Base-by-base conservation (phyloP, 202 grass and related monocot genomes). In the Zizania palustris region DNA sequence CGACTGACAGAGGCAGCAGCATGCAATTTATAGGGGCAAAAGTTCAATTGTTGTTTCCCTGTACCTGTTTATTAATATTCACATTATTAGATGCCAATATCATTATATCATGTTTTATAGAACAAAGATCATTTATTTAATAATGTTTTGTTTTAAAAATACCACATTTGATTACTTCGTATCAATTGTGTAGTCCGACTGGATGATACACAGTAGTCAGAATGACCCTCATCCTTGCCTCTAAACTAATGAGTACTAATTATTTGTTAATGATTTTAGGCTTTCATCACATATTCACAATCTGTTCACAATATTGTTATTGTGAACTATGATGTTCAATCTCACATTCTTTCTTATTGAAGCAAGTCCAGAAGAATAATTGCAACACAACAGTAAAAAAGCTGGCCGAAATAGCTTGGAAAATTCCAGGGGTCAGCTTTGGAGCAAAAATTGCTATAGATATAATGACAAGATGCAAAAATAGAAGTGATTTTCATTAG, bases 401-500 rank as follows among this genome's bases (percentile, higher is more conserved):
- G 55, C n/a, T 73, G 34, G 10, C 49, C 58, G 11, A 45, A 80
- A 63, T 35, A 84, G 2, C 28, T 75, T 36, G 34, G 35, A 70
- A 45, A 84, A 22, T 36, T 75, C 48, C 7, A 71, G 34, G 46
- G 20, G 41, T 34, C 11, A 13, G 41, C 11, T 63, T 81, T 3
- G 3, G 39, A 56, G 60, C 28, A 86, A 77, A 85, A 56, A 21
- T 28, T 45, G 37, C 6, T 70, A 14, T 42, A 69, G 20, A 58
- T 87, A 46, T 49, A 58, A 55, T 69, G 68, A 60, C 0, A 45
- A 70, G 73, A 56, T 41, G 21, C 14, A 56, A 63, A 61, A 42
- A 37, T 53, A 58, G 20, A 65, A 12, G 63, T 79, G 44, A 6
- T 43, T 70, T 74, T 65, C 45, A 80, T 69, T 44, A 43, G 65